Evolutionary conservation across 148 eudicot genomes (phyloP), one percentile per base, ranked within the genome.

Genomic region (Vaccinium myrtillus): DNA sequence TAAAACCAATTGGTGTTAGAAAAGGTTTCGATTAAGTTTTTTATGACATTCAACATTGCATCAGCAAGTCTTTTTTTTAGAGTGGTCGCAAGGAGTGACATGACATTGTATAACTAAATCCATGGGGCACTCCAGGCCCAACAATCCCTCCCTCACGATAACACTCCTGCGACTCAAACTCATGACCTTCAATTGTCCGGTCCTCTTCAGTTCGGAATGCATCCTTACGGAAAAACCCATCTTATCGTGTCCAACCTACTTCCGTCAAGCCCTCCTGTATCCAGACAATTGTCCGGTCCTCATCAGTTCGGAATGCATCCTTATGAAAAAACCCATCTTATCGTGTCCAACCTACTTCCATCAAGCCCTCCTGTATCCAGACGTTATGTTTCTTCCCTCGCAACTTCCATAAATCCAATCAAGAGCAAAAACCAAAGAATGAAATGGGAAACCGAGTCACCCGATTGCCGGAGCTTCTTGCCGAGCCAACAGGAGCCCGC

Each of bases 401-500:
- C 82, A 85, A 93, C 82, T 94, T 93, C 75, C 92, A 92, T 78
- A 93, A 93, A 86, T 89, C 98, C 77, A 93, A 91, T 89, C 94
- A 91, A 87, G 95, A 94, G 43, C 36, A 84, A n/a, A 93, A 93
- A 77, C 78, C 92, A 21, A 96, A 94, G 81, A 91, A 88, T 14
- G 97, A 96, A 70, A 89, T 90, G 8, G 91, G 91, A 50, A 92
- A 89, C 86, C 98, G 92, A 86, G 98, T 94, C 39, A 91, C 89
- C 85, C 98, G 97, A n/a, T 85, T 94, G 46, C 98, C 95, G 0
- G 98, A 96, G 90, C 98, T 96, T 8, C 90, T 96, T 43, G 98
- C 99, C 0, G 99, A 96, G 89, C 99, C 99, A 18, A 91, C 97
- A 0, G 89, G 83, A 43, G 99, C 99, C 7, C 94, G 99, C 1